Evolutionary conservation across 768 basidiomycete species (phyloP).

Genomic region (Termitomyces heimii): DNA sequence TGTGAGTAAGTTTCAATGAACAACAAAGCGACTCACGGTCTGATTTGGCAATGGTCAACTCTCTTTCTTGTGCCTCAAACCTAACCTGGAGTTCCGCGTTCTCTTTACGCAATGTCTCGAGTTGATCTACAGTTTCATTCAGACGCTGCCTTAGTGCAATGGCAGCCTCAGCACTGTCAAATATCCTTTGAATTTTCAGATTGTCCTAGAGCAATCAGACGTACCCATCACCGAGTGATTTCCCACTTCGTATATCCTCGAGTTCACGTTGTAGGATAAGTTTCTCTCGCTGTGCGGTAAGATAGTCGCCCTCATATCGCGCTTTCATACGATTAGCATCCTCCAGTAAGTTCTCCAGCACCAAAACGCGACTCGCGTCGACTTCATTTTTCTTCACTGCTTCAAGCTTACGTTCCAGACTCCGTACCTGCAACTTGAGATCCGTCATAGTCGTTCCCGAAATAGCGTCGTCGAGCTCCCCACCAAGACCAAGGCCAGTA

Average conservation of each 20-base stretch:
- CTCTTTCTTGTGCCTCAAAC: constrained; percentile 53
- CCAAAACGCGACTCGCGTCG: constrained; percentile 70
- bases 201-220: constrained; percentile 15
- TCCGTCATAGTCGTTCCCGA: constrained; percentile 86
- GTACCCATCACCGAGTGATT: constrained; percentile 76
- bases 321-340: constrained; percentile 89
- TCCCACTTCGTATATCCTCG: constrained; percentile 89
- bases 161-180: constrained; percentile 69
- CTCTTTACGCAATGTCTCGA: constrained; percentile 63
- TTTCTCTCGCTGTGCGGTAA: constrained; percentile 78
- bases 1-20: background rate
- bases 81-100: constrained; percentile 69
- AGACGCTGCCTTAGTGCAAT: constrained; percentile 84
- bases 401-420: constrained; percentile 76
- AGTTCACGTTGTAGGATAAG: constrained; percentile 73
- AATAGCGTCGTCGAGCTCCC: constrained; percentile 85
- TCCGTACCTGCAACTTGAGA: constrained; percentile 81
- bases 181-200: constrained; percentile 1
- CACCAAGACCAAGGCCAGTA: constrained; percentile 59
- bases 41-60: constrained; percentile 80
- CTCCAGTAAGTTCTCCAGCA: constrained; percentile 88
- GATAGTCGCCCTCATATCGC: constrained; percentile 84
- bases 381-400: constrained; percentile 67
- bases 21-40: constrained; percentile 51
- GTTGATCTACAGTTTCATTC: constrained; percentile 81